Conservation (phyloP, 2,329 filamentous ascomycete genomes). For the Talaromyces verruculosus region DNA sequence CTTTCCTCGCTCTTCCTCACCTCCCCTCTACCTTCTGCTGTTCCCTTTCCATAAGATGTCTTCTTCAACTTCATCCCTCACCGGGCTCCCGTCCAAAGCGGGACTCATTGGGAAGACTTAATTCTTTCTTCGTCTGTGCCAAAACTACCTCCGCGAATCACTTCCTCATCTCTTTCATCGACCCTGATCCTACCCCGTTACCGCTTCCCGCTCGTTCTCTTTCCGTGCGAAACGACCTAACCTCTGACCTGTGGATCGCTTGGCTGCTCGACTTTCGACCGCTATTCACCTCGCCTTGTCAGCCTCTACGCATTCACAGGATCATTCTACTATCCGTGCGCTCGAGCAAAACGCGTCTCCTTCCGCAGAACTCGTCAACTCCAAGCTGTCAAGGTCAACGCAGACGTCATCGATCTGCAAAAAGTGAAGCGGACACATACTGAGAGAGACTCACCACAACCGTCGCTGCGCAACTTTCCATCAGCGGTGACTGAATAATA, state of each 20-base stretch:
- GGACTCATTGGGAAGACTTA: slow-evolving; percentile 48
- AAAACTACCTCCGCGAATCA: slow-evolving; percentile 23
- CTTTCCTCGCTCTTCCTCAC: slow-evolving; percentile 14
- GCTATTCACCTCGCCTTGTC: neutral
- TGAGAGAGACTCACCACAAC: neutral
- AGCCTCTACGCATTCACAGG: neutral
- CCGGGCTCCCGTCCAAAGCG: slow-evolving; percentile 44
- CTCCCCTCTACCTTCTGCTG: slow-evolving; percentile 25
- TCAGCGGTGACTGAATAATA: neutral
- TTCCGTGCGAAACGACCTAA: slow-evolving; percentile 9
- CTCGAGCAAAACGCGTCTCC: neutral
- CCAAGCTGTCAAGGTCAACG: neutral
- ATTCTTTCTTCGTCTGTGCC: slow-evolving; percentile 23
- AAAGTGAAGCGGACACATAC: neutral
- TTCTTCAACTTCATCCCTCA: slow-evolving; percentile 34
- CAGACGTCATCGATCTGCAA: slow-evolving; percentile 12
- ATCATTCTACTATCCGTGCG: neutral
- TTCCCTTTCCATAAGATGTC: slow-evolving; percentile 36
- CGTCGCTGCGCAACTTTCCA: neutral
- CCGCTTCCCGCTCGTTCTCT: slow-evolving; percentile 18
- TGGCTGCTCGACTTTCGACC: slow-evolving; percentile 16
- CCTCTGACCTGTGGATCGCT: slow-evolving; percentile 17
- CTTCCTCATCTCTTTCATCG: slow-evolving; percentile 9
- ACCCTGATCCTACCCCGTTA: slow-evolving; percentile 21
- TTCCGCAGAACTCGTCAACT: neutral